Conservation (phyloP, 768 basidiomycete genomes). For the Pisolithus marmoratus region DNA sequence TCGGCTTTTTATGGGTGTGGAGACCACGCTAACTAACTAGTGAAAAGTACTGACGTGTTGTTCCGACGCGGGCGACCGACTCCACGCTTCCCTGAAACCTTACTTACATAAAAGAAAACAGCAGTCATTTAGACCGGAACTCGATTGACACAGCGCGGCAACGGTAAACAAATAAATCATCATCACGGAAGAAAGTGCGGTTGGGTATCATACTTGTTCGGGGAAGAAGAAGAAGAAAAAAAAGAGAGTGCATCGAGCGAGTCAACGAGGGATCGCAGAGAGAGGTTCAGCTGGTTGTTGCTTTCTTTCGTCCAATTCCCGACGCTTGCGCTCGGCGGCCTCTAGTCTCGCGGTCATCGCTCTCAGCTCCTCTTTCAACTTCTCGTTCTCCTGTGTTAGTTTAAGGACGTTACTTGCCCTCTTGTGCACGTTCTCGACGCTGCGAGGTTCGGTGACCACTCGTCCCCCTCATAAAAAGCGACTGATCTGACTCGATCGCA, state of each 20-base stretch:
- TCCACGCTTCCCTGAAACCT: background rate
- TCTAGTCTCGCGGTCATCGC: constrained; percentile 72
- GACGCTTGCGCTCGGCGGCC: constrained; percentile 62
- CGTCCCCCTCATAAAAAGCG: constrained; percentile 19
- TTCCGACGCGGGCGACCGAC: background rate
- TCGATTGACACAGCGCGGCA: constrained; percentile 7
- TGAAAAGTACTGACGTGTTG: background rate
- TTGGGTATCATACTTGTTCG: too few species aligned
- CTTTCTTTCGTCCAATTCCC: constrained; percentile 38
- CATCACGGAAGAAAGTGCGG: background rate
- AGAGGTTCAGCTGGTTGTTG: constrained; percentile 1
- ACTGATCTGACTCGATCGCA: constrained; percentile 21
- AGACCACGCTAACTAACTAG: background rate
- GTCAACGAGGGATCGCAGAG: constrained; percentile 12
- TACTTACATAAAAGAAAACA: background rate
- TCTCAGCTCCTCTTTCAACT: constrained; percentile 67
- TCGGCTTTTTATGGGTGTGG: constrained; percentile 7
- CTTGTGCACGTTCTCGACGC: constrained; percentile 46
- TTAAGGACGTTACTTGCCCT: constrained; percentile 74
- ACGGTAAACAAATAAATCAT: constrained; percentile 4
- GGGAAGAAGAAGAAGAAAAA: constrained; percentile 11
- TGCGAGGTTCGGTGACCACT: constrained; percentile 27
- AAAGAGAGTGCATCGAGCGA: constrained; percentile 13
- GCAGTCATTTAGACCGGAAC: too few species aligned
- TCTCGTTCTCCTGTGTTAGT: constrained; percentile 74